Evolutionary conservation across 2,329 filamentous ascomycete genomes (phyloP).

Genomic region (Fusarium gaditjirri): DNA sequence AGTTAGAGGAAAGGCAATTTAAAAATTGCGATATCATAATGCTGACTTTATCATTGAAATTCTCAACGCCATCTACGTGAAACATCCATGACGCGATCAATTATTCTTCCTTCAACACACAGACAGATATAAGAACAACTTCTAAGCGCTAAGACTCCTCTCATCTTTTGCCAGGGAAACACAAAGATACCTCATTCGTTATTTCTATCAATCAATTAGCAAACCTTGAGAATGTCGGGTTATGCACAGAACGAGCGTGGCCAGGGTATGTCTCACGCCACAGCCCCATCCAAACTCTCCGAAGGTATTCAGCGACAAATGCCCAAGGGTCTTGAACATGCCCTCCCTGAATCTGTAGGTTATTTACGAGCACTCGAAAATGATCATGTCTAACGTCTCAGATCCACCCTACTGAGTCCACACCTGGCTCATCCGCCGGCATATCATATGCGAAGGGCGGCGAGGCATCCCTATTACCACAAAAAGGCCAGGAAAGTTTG

Average conservation of each 20-base stretch:
- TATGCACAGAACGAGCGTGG: conserved; percentile 17
- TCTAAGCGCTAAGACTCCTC: not conserved
- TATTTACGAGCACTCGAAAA: fast-evolving
- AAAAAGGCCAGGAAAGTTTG: conserved; percentile 40
- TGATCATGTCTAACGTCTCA: not conserved
- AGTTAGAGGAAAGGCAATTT: not conserved
- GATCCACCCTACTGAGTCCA: conserved; percentile 37
- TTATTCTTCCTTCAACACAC: not conserved
- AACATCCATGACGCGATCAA: not conserved
- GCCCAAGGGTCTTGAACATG: conserved; percentile 31
- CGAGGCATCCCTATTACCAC: conserved; percentile 33
- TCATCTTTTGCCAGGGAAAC: too few relatives aligned
- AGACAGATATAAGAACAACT: not conserved
- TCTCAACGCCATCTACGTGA: not conserved
- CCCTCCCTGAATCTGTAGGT: conserved; percentile 37
- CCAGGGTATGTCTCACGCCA: conserved; percentile 37
- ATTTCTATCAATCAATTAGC: not conserved
- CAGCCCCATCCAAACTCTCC: conserved; percentile 33
- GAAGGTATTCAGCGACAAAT: conserved; percentile 27
- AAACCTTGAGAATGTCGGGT: not conserved
- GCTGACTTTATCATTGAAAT: not conserved
- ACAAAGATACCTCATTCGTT: not conserved
- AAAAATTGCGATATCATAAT: not conserved
- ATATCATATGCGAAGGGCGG: conserved; percentile 36
- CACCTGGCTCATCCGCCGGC: conserved; percentile 27